A percentile compares a stretch with the other conserved stretches of the same genome.
Evolutionary conservation across 306 rosid genomes (phyloP).

Genomic region (Cicer arietinum): DNA sequence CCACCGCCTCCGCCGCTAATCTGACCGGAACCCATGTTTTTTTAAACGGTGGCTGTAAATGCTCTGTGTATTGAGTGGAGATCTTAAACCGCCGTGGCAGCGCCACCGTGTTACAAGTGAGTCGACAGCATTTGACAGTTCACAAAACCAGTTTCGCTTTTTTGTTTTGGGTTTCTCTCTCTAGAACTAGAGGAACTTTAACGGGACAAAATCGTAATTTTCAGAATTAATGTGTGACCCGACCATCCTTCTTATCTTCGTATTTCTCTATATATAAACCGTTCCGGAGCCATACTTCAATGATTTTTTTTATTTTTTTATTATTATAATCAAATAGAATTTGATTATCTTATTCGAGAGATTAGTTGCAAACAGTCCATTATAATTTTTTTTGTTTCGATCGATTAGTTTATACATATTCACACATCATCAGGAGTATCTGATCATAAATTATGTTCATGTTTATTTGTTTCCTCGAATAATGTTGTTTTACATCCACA

Average conservation of each 20-base stretch:
- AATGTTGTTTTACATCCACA: too few relatives aligned
- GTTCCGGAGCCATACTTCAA: not conserved
- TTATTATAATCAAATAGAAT: too few relatives aligned
- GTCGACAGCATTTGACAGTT: constrained; percentile 46
- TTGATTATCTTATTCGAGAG: too few relatives aligned
- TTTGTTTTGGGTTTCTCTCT: not conserved
- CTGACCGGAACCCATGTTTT: constrained; percentile 70
- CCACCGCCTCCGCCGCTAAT: constrained; percentile 42
- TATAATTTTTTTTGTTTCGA: too few relatives aligned
- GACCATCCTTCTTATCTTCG: not conserved
- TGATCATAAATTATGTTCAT: too few relatives aligned
- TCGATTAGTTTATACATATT: too few relatives aligned
- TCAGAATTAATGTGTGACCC: not conserved
- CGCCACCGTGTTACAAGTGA: constrained; percentile 36
- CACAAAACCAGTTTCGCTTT: not conserved
- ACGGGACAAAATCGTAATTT: constrained; percentile 45
- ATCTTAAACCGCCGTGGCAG: constrained; percentile 48
- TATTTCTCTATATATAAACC: constrained; percentile 28
- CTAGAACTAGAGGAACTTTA: not conserved
- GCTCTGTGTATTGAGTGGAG: constrained; percentile 14
- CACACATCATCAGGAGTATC: too few relatives aligned
- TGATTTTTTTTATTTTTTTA: not conserved
- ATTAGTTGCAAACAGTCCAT: too few relatives aligned
- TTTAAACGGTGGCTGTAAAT: constrained; percentile 33
- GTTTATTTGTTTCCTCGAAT: too few relatives aligned